A percentile compares a stretch with the other conserved stretches of the same genome.
Conservation (phyloP, 2,329 filamentous ascomycete species). For the Aspergillus versicolor region DNA sequence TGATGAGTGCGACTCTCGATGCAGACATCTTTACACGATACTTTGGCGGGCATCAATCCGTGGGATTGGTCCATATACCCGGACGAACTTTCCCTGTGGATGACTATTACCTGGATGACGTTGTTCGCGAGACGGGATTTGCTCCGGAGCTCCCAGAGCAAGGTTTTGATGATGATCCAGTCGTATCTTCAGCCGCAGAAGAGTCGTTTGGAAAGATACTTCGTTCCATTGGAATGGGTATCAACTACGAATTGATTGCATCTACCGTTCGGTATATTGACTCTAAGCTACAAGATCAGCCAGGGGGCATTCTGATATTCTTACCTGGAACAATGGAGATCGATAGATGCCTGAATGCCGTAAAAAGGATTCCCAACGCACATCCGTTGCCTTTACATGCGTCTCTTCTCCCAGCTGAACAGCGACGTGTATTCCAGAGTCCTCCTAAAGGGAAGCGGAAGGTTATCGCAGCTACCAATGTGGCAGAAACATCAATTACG, state of each 20-base stretch:
- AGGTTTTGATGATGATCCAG: conserved; percentile 34
- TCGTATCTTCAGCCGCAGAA: conserved; percentile 45
- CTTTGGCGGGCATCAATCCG: conserved; percentile 68
- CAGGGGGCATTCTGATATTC: conserved; percentile 93
- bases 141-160: conserved; percentile 40
- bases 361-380: conserved; percentile 65
- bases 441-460: conserved; percentile 81
- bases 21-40: conserved; percentile 81
- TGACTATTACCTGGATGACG: conserved; percentile 86
- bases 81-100: conserved; percentile 87
- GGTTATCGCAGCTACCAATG: conserved; percentile 91
- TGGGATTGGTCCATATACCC: conserved; percentile 81
- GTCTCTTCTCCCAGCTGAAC: conserved; percentile 82
- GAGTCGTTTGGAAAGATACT: conserved; percentile 66
- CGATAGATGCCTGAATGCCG: conserved; percentile 69
- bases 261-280: conserved; percentile 82
- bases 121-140: conserved; percentile 77
- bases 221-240: conserved; percentile 72
- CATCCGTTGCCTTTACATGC: conserved; percentile 88
- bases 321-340: conserved; percentile 91
- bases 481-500: conserved; percentile 97
- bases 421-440: conserved; percentile 78
- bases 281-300: conserved; percentile 66
- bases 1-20: conserved; percentile 97
- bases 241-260: conserved; percentile 86